Base-by-base conservation (phyloP, 768 basidiomycete species). In the Coprinellus micaceus region DNA sequence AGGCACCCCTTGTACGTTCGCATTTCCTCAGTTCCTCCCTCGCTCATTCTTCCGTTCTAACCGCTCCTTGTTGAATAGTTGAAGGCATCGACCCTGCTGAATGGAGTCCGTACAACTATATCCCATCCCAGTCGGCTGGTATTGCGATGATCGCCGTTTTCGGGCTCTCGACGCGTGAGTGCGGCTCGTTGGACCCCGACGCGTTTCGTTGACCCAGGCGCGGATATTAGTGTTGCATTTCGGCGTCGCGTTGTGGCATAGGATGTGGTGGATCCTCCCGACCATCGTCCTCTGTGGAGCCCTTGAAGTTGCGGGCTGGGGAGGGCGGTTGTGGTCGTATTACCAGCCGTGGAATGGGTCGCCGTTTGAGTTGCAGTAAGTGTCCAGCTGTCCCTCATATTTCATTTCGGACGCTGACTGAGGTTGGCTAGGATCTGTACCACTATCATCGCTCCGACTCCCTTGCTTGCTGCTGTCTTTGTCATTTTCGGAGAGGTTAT, bases 401-500 rank as follows among this genome's bases (percentile, higher is more conserved):
- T 39, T 61, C 43, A 57, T n/a, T n/a, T 17, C 21, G 43, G 43
- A 13, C 12, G 7, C 10, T 10, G 21, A 5, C 21, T 12, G 21
- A 22, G 2, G 44, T 17, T 24, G 11, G 15, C 10, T 40, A 83
- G 82, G 64, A 79, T 83, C n/a, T 68, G 69, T 4, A 67, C 69
- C 6, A 79, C 81, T 2, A 83, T 87, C 61, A 67, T 85, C 40
- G 77, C 77, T 1, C 84, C 84, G 2, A 81, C 81, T 0, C 82
- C 82, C 22, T 67, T 84, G 36, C 68, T 82, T 17, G 84, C 84
- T 0, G 82, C 82, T 12, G 82, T 80, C 60, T 88, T 86, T 64
- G 72, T 84, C 40, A 76, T 84, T 19, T 71, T 86, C 11, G 81
- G 82, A 1, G 63, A 66, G 25, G 69, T 83, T 48, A 79, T 83